A percentile compares a stretch with the other conserved stretches of the same genome.
These are phyloP conservation scores for Aspergillus carlsbadensis DNA, from an alignment of 495 filamentous ascomycete genomes.

Conservation along the genomic window DNA sequence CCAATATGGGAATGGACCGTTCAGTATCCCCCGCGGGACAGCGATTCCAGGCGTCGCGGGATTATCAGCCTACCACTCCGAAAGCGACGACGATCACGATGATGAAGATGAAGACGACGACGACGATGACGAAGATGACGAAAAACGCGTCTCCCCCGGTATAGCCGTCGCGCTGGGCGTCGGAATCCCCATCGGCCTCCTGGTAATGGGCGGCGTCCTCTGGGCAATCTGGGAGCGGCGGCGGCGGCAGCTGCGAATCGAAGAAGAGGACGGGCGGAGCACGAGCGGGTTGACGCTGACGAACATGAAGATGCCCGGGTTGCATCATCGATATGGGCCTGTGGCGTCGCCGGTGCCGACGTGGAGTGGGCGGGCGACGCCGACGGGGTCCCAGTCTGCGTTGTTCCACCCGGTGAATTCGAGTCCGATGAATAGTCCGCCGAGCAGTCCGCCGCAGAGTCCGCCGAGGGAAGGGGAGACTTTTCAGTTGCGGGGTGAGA, in stretches of 20 bases:
- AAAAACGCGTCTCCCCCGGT: neutral
- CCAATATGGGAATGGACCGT: neutral
- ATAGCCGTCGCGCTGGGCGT: constrained; percentile 6
- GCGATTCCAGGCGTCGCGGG: neutral
- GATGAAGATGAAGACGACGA: neutral
- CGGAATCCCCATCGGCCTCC: constrained; percentile 5
- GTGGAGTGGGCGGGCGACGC: constrained; percentile 1
- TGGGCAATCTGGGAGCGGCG: constrained; percentile 14
- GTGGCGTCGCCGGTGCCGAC: constrained; percentile 2
- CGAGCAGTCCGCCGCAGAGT: too few species aligned
- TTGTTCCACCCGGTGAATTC: too few species aligned
- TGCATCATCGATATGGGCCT: constrained; percentile 12
- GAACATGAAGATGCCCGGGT: neutral
- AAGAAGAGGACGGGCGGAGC: neutral
- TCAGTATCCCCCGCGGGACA: neutral
- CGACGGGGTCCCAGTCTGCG: neutral
- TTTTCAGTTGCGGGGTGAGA: too few species aligned
- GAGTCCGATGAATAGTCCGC: too few species aligned
- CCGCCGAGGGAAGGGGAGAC: too few species aligned
- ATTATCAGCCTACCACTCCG: neutral
- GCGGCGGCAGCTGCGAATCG: neutral
- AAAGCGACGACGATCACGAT: neutral
- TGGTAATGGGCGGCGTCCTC: neutral
- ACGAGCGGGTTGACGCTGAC: neutral
- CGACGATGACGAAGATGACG: neutral